Base-by-base conservation (phyloP, 2,329 filamentous ascomycete genomes). In the Graphiopsis chlorocephala region DNA sequence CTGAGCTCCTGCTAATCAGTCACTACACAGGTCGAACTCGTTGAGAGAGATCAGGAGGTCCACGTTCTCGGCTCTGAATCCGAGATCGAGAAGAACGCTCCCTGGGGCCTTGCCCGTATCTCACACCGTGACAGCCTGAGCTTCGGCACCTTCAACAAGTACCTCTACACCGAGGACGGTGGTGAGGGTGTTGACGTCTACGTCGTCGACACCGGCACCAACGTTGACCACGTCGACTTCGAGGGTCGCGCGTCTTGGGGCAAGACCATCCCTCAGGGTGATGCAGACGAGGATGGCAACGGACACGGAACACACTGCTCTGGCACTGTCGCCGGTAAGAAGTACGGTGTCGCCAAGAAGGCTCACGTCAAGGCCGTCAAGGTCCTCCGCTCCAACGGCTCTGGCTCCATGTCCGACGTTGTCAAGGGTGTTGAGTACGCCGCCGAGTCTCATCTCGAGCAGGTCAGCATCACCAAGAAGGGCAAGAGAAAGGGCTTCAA, bases 331-430 rank as follows among this genome's bases (percentile, higher is more conserved):
- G 95, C 91, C 70, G 95, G 96, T 78, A 96, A 95, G 88, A 97
- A 97, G 85, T 99, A 97, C 78, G 95, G 95, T 87, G 95, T 99
- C 69, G 94, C 95, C 78, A 99, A 99, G 90, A 97, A 98, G 88
- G 95, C 96, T 77, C 88, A 92, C 73, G 85, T 99, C 79, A 93
- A 96, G 76, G 95, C 95, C 70, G 93, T 99, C 85, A 99, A 99
- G 89, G 95, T 99, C 47, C 90, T 99, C 73, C 88, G 90, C 78
- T 97, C 94, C 74, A 99, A 97, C 81, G 95, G 95, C 74, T 97
- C 94, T 58, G 95, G 95, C 74, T 93, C 92, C 78, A 99, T 99
- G 96, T 93, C 93, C 65, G 95, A 99, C 77, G 95, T 99, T 72
- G 92, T 99, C 76, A 96, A 96, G 84, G 95, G 95, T 79, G 95